These are phyloP conservation scores for Cyberlindnera lachancei DNA, from an alignment of 805 yeast species.

Conservation along the genomic window DNA sequence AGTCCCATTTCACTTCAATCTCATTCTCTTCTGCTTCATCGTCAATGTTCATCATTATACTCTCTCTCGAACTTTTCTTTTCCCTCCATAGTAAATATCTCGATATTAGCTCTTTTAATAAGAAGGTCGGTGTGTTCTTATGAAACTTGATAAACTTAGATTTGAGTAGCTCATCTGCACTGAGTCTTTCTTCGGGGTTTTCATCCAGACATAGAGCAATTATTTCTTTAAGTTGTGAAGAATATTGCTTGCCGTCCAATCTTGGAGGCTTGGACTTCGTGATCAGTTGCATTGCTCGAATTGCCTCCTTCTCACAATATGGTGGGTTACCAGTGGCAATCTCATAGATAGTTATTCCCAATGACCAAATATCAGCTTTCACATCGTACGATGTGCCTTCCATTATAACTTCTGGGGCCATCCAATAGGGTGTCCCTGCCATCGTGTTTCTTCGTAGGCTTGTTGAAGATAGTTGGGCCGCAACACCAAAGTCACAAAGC, in stretches of 20 bases:
- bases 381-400: slow-evolving; percentile 85
- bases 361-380: slow-evolving; percentile 95
- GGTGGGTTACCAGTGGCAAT: slow-evolving; percentile 98
- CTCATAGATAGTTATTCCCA: slow-evolving; percentile 91
- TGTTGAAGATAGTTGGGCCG: slow-evolving; percentile 79
- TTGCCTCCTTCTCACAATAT: slow-evolving; percentile 88
- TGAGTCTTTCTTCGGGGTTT: slow-evolving; percentile 79
- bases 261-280: slow-evolving; percentile 93
- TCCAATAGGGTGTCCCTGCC: slow-evolving; percentile 97
- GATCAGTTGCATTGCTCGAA: slow-evolving; percentile 89
- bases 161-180: slow-evolving; percentile 77
- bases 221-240: slow-evolving; percentile 71
- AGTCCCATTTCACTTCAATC: slow-evolving; percentile 74
- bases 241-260: slow-evolving; percentile 81
- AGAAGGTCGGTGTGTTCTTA: slow-evolving; percentile 49
- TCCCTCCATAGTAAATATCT: slow-evolving; percentile 74
- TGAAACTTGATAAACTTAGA: slow-evolving; percentile 64
- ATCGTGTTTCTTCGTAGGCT: slow-evolving; percentile 82
- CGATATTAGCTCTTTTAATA: slow-evolving; percentile 67
- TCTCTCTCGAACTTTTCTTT: slow-evolving; percentile 47
- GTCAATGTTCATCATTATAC: slow-evolving; percentile 32
- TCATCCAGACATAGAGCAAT: slow-evolving; percentile 92
- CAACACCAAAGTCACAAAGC: slow-evolving; percentile 97
- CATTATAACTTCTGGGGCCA: slow-evolving; percentile 97
- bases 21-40: slow-evolving; percentile 35